These are phyloP conservation scores for Ustilago cynodontis DNA, from an alignment of 1,284 basidiomycete genomes.

Conservation along the genomic window DNA sequence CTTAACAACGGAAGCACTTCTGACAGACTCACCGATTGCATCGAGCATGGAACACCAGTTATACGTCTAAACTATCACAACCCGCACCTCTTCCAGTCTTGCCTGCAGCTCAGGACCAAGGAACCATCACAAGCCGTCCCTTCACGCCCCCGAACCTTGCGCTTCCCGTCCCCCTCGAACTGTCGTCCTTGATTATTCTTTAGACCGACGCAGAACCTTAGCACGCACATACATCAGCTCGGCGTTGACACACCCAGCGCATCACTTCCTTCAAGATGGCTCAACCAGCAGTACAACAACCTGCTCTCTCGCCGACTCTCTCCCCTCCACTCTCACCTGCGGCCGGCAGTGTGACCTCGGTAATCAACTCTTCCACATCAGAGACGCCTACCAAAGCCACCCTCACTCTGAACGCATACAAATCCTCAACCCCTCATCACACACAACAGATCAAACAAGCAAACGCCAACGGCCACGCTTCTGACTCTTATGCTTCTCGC, in stretches of 20 bases:
- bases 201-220: background rate
- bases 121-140: background rate
- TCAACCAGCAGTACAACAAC: conserved; percentile 41
- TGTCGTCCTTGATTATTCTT: background rate
- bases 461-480: conserved; percentile 11
- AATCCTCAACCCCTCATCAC: conserved; percentile 9
- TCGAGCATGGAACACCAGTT: background rate
- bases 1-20: background rate
- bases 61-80: conserved; percentile 4
- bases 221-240: background rate
- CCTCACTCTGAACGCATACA: conserved; percentile 5
- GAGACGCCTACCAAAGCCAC: conserved; percentile 8
- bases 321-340: conserved; percentile 46
- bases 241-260: background rate
- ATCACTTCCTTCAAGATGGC: conserved; percentile 20
- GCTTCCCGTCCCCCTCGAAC: background rate
- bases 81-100: background rate
- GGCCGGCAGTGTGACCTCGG: conserved; percentile 4
- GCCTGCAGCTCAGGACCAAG: conserved; percentile 5
- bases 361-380: conserved; percentile 16
- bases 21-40: background rate
- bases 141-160: background rate
- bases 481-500: conserved; percentile 12
- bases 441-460: conserved; percentile 14
- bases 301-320: conserved; percentile 29